Percentiles rank a stretch among this genome's conserved stretches.
Evolutionary conservation across 2,329 filamentous ascomycete genomes (phyloP).

Genomic region (Aspergillus sp.): DNA sequence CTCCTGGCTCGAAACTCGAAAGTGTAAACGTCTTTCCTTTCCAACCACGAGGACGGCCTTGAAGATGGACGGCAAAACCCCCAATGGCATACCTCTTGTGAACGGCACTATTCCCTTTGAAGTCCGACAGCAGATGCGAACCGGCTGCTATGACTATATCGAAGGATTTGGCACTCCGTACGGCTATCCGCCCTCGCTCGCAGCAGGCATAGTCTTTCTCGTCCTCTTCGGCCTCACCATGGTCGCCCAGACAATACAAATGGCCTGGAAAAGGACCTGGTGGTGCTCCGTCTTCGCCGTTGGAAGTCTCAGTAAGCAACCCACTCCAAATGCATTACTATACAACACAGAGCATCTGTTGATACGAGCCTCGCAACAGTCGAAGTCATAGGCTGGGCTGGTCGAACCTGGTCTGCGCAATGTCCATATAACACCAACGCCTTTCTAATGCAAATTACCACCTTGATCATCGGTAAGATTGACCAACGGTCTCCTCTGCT

Average conservation of each 20-base stretch:
- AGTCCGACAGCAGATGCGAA: slow-evolving; percentile 11
- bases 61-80: slow-evolving; percentile 6
- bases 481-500: background rate
- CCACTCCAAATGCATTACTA: background rate
- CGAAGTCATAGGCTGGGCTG: slow-evolving; percentile 52
- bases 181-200: slow-evolving; percentile 35
- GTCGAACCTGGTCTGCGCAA: slow-evolving; percentile 48
- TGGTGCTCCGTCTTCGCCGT: slow-evolving; percentile 39
- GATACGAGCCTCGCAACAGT: slow-evolving; percentile 15
- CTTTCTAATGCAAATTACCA: slow-evolving; percentile 53
- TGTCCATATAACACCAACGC: slow-evolving; percentile 52
- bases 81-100: background rate
- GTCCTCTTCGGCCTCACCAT: slow-evolving; percentile 37
- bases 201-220: slow-evolving; percentile 35
- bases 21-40: background rate
- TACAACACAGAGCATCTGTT: background rate
- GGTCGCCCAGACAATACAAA: slow-evolving; percentile 35
- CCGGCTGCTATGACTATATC: slow-evolving; percentile 28
- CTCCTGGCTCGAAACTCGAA: background rate
- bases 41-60: background rate
- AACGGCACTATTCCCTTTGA: slow-evolving; percentile 8
- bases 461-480: slow-evolving; percentile 36
- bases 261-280: slow-evolving; percentile 39
- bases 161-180: slow-evolving; percentile 28
- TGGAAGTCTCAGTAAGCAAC: slow-evolving; percentile 35